These are phyloP conservation scores for Irpex sp. DNA, from an alignment of 1,284 basidiomycete species.

Conservation along the genomic window DNA sequence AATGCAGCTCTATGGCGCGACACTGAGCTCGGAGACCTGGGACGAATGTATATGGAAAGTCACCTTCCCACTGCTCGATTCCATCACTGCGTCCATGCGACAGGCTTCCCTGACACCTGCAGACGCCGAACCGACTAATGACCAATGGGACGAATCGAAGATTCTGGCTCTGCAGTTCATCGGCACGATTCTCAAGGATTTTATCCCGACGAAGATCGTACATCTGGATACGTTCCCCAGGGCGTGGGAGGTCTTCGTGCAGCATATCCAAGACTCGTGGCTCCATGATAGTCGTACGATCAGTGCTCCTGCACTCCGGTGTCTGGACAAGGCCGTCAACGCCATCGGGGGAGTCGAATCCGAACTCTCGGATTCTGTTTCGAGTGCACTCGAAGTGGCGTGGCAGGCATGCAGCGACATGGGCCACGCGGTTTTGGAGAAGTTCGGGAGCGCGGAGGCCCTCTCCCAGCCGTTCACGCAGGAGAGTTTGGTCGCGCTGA, in stretches of 20 bases:
- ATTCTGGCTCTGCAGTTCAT: constrained; percentile 83
- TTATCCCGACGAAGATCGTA: constrained; percentile 72
- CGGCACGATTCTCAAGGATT: constrained; percentile 81
- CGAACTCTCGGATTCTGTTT: constrained; percentile 39
- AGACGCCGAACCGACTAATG: constrained; percentile 9
- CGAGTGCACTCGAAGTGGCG: constrained; percentile 52
- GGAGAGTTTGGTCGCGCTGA: constrained; percentile 79
- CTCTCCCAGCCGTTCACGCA: constrained; percentile 69
- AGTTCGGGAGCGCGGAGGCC: constrained; percentile 11
- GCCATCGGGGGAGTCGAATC: constrained; percentile 41
- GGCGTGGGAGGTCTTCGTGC: constrained; percentile 73
- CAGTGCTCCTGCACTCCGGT: constrained; percentile 77
- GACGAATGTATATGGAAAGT: constrained; percentile 85
- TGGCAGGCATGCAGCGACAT: constrained; percentile 75
- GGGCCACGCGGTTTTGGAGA: constrained; percentile 40
- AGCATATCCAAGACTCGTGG: constrained; percentile 66
- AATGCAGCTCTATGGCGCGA: constrained; percentile 88
- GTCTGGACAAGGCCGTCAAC: constrained; percentile 75
- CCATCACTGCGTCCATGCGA: constrained; percentile 58
- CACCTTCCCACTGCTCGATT: constrained; percentile 84
- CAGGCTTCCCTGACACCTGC: constrained; percentile 20
- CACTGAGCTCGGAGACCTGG: constrained; percentile 81
- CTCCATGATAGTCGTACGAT: constrained; percentile 64
- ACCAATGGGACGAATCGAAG: constrained; percentile 84
- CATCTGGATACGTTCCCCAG: constrained; percentile 64